phyloP scores from a whole-genome alignment of 768 basidiomycete genomes.

The Termitomyces sp. region DNA sequence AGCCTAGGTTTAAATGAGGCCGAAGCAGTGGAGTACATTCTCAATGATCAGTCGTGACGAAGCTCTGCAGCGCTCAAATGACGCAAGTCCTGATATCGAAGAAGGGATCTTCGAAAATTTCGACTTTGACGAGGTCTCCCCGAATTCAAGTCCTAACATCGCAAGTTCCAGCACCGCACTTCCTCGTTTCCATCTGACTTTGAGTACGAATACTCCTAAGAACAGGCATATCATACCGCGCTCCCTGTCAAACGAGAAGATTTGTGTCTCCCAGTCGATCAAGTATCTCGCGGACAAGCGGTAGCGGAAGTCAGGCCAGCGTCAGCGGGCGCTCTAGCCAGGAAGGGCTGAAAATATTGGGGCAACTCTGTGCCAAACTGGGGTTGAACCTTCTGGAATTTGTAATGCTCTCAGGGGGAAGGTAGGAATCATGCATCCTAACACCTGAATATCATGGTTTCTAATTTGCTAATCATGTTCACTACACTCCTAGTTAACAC shows the following conservation, averaged over 20 bases:
- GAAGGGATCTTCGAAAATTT: conserved; percentile 58
- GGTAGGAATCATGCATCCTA: too few species aligned
- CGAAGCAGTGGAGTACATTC: conserved; percentile 72
- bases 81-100: conserved; percentile 18
- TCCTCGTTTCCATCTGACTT: conserved; percentile 15
- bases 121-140: conserved; percentile 28
- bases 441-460: too few species aligned
- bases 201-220: conserved; percentile 15
- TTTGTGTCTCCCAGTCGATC: conserved; percentile 44
- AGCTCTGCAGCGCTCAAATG: conserved; percentile 24
- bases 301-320: conserved; percentile 2
- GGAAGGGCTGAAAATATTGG: too few species aligned
- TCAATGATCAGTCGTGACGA: conserved; percentile 87
- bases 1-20: conserved; percentile 66
- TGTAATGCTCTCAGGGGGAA: too few species aligned
- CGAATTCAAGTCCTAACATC: conserved; percentile 15
- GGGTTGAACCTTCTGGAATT: too few species aligned
- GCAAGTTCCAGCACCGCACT: not conserved
- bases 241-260: conserved; percentile 41
- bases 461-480: too few species aligned
- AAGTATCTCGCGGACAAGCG: conserved; percentile 10
- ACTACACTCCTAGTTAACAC: too few species aligned
- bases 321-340: not conserved
- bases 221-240: conserved; percentile 18
- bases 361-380: too few species aligned